Conservation (phyloP, 2,329 filamentous ascomycete species). For the Cladophialophora exuberans region DNA sequence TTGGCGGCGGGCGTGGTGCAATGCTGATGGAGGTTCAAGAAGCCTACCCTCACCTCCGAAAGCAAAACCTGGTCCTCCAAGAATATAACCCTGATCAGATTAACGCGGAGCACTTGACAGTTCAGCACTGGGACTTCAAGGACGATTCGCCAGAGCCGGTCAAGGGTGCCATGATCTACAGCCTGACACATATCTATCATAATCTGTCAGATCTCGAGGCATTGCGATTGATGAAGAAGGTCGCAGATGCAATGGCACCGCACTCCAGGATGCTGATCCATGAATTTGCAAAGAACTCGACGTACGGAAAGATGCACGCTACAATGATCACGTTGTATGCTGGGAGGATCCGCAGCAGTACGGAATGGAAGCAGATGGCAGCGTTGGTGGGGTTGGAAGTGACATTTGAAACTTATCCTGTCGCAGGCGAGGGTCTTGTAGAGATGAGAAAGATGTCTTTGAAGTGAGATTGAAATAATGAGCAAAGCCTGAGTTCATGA, state of each 20-base stretch:
- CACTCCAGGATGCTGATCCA: constrained; percentile 42
- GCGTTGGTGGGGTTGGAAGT: constrained; percentile 39
- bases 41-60: constrained; percentile 37
- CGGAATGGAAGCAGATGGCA: constrained; percentile 42
- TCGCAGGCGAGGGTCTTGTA: constrained; percentile 40
- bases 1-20: constrained; percentile 43
- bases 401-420: constrained; percentile 42
- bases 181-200: constrained; percentile 43
- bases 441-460: constrained; percentile 38
- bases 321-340: constrained; percentile 43
- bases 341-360: constrained; percentile 40
- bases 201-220: constrained; percentile 44
- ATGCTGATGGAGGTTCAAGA: constrained; percentile 42
- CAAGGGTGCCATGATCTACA: constrained; percentile 39
- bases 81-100: constrained; percentile 41
- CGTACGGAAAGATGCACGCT: constrained; percentile 41
- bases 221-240: constrained; percentile 41
- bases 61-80: constrained; percentile 40
- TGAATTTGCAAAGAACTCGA: constrained; percentile 42
- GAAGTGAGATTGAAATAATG: too few species aligned
- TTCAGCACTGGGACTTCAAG: constrained; percentile 44
- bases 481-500: too few species aligned
- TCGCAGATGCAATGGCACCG: constrained; percentile 40
- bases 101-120: constrained; percentile 35
- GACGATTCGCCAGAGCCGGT: constrained; percentile 39